Evolutionary conservation across 768 basidiomycete species (phyloP), one percentile per base, ranked within the genome.

Genomic region (Daedalea quercina): DNA sequence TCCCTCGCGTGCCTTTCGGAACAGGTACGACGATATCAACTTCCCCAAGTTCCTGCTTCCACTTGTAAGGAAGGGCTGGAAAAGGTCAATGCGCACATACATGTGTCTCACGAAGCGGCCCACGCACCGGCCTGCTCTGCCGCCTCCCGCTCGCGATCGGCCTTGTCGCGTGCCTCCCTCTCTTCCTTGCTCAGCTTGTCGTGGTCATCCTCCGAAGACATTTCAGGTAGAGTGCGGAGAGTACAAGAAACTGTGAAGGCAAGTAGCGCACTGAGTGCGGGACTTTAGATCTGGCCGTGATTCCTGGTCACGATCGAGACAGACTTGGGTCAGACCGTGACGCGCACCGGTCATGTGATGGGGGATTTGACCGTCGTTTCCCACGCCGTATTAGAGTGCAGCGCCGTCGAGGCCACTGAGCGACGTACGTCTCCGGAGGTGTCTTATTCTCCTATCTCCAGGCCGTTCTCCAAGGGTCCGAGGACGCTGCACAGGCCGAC

Each of bases 41-140:
- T 50, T 96, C 93, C 13, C 80, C 82, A 7, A 99, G 76, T 60
- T 93, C 84, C 65, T 99, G 96, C 44, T 71, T 84, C 96, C 96
- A 99, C 51, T 69, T 73, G 69, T 95, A 98, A 4, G 96, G 96
- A 56, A 99, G 74, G 17, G 83, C 91, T 93, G 60, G 51, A 53
- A 51, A 52, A 42, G 42, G 46, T 49, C 52, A 44, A 31, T 57
- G 42, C 44, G 28, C 52, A 51, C 46, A 51, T 64, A 56, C 59
- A 61, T 54, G 56, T 51, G 53, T 52, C 51, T 60, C 50, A 20
- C 28, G 28, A 31, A 59, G 58, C 58, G 47, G 54, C 56, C n/a
- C 54, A 53, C 58, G 50, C 35, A 94, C 94, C 85, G 56, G 84
- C 88, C 70, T 96, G 94, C 68, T 96, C 94, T 43, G 68, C 75